Conservation (phyloP, 192 early-diverging fungal genomes). For the Spizellomyces punctatus region DNA sequence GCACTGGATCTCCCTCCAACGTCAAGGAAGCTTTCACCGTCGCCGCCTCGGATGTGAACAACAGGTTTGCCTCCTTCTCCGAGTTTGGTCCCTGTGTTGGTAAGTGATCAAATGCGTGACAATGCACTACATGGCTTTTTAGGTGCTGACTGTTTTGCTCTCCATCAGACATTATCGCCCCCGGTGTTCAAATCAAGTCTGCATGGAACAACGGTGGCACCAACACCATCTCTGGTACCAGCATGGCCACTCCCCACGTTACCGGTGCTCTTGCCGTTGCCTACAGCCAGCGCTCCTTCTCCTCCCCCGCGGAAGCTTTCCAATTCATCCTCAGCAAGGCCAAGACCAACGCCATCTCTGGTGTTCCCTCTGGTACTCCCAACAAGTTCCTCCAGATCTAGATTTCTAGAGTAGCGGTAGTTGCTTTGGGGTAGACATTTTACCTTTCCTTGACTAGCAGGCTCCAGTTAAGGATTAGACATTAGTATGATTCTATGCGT, state of each 20-base stretch:
- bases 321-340: constrained; percentile 19
- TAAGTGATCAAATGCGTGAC: too few relatives aligned
- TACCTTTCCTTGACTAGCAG: too few relatives aligned
- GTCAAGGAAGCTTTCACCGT: constrained; percentile 35
- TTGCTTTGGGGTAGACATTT: too few relatives aligned
- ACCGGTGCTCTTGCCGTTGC: constrained; percentile 55
- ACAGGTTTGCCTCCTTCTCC: constrained; percentile 49
- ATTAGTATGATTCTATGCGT: too few relatives aligned
- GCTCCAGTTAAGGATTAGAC: too few relatives aligned
- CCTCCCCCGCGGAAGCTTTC: constrained; percentile 17
- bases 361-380: constrained; percentile 19
- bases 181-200: constrained; percentile 56
- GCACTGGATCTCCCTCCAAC: constrained; percentile 54
- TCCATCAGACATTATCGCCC: constrained; percentile 53
- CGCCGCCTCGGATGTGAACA: constrained; percentile 29
- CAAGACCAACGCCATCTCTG: constrained; percentile 13
- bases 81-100: constrained; percentile 60
- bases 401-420: too few relatives aligned
- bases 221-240: constrained; percentile 57
- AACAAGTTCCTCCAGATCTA: constrained; percentile 39
- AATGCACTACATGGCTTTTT: too few relatives aligned
- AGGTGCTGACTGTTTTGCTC: too few relatives aligned
- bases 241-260: constrained; percentile 61
- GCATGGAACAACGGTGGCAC: constrained; percentile 33
- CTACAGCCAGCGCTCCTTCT: constrained; percentile 1